Evolutionary conservation across 305 asterid genomes (phyloP).

Genomic region (Solanum hybrid): DNA sequence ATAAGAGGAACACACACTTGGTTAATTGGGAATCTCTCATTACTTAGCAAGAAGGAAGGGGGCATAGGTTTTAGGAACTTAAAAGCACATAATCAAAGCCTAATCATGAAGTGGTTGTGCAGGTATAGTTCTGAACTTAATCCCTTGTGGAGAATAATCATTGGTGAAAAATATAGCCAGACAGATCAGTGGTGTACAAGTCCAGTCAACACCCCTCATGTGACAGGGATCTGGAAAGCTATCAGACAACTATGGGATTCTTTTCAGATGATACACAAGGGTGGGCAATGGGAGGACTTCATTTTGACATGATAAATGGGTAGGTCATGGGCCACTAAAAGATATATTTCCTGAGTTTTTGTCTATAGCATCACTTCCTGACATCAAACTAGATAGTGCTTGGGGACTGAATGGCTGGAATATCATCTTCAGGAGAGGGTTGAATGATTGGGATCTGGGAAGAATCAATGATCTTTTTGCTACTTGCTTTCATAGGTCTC

Average conservation of each 20-base stretch:
- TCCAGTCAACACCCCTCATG: neutral
- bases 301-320: neutral
- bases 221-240: neutral
- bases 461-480: neutral
- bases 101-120: neutral
- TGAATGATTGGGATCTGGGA: neutral
- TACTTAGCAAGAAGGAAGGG: neutral
- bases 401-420: neutral
- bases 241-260: neutral
- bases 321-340: neutral
- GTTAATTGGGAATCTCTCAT: neutral
- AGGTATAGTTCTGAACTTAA: neutral
- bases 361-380: neutral
- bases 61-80: neutral
- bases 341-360: neutral
- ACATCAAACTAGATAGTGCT: neutral
- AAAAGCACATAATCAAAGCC: neutral
- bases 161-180: neutral
- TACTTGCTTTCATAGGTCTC: neutral
- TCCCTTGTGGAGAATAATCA: neutral
- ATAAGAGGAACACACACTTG: neutral
- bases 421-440: neutral
- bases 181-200: neutral
- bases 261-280: neutral
- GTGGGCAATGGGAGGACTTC: neutral